phyloP scores from a whole-genome alignment of 2,329 filamentous ascomycete genomes.

The Colletotrichum coccodes region DNA sequence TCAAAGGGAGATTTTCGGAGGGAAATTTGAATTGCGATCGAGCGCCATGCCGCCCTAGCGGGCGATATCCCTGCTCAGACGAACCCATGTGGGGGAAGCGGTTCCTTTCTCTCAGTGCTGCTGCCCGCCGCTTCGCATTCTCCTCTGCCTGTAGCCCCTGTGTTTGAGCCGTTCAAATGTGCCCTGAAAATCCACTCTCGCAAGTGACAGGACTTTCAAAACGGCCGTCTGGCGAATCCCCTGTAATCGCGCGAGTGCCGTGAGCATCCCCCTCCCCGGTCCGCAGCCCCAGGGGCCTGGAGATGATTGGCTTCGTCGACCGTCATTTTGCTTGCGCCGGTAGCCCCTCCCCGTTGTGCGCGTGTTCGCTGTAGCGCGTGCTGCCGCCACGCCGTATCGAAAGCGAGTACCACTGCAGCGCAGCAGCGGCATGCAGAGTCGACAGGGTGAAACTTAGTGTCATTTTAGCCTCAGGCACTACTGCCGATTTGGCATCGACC shows the following conservation, averaged over 20 bases:
- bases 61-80: constrained; percentile 27
- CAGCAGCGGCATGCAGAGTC: constrained; percentile 1
- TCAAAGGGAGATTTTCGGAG: constrained; percentile 8
- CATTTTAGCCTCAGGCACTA: background rate
- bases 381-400: background rate
- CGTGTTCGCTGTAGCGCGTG: background rate
- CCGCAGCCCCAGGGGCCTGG: background rate
- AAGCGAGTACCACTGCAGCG: background rate
- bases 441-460: constrained; percentile 1
- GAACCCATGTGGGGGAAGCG: constrained; percentile 13
- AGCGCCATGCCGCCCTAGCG: constrained; percentile 25
- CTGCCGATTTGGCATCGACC: background rate
- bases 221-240: background rate
- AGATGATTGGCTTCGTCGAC: constrained; percentile 4
- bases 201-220: background rate
- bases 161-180: background rate
- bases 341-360: background rate
- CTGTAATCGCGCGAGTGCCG: constrained; percentile 21
- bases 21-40: constrained; percentile 33
- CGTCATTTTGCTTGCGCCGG: background rate
- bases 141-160: background rate
- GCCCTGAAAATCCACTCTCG: background rate
- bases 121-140: background rate
- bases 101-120: constrained; percentile 12
- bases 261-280: background rate